Evolutionary conservation across 2,329 filamentous ascomycete genomes (phyloP).

Genomic region (Penicillium sclerotigenum): DNA sequence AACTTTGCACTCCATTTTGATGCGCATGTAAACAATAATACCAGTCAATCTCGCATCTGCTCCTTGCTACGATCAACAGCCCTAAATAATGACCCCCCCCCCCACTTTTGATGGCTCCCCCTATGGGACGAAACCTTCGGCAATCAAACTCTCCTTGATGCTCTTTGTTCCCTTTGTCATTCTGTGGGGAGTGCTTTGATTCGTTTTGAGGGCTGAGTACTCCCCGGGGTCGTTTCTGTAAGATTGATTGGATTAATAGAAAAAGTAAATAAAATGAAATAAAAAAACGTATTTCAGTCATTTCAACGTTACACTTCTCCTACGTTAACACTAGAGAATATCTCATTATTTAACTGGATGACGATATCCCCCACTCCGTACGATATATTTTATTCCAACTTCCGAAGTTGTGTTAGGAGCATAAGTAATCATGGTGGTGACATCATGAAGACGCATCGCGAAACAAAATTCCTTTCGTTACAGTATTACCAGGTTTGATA

Average conservation of each 20-base stretch:
- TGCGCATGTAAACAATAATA: constrained; percentile 21
- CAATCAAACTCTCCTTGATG: not conserved
- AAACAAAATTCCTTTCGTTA: not conserved
- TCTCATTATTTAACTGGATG: not conserved
- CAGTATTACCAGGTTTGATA: not conserved
- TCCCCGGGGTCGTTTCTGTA: not conserved
- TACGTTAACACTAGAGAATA: not conserved
- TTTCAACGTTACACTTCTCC: not conserved
- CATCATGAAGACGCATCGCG: constrained; percentile 23
- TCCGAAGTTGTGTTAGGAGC: not conserved
- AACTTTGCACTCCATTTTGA: constrained; percentile 9
- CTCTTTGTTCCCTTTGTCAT: constrained; percentile 7
- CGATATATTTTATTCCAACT: too few species aligned
- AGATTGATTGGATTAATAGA: not conserved
- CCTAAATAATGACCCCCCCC: constrained; percentile 17
- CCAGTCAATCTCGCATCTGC: constrained; percentile 24
- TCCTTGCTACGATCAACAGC: constrained; percentile 26
- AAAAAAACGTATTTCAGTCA: not conserved
- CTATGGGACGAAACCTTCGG: constrained; percentile 9
- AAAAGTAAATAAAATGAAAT: not conserved
- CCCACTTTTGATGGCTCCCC: constrained; percentile 17
- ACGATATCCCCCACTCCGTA: too few species aligned
- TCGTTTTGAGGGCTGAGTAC: not conserved
- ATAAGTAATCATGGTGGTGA: constrained; percentile 9
- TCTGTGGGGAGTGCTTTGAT: constrained; percentile 15